Conservation (phyloP, 1,284 basidiomycete species). For the Ustilago trichophora region DNA sequence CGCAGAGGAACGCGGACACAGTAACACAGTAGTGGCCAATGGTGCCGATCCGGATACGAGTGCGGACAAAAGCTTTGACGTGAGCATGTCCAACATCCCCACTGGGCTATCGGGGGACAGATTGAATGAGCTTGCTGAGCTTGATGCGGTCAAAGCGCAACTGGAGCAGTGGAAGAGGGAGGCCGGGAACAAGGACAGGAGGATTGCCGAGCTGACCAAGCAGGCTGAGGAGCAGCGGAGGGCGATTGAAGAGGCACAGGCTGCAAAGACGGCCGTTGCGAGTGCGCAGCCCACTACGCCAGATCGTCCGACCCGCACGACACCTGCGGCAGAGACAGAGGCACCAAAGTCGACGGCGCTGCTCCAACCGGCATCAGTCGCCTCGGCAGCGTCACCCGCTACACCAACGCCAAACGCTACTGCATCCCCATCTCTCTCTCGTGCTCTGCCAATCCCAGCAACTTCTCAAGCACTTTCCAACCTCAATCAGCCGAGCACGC, state of each 20-base stretch:
- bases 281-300: not conserved
- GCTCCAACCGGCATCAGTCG: not conserved
- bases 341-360: not conserved
- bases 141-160: constrained; percentile 11
- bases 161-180: constrained; percentile 17
- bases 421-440: no score
- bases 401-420: not conserved
- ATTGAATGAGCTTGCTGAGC: constrained; percentile 8
- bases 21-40: not conserved
- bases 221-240: constrained; percentile 3
- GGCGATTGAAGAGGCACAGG: not conserved
- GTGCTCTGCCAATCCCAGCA: not conserved
- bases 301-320: no score
- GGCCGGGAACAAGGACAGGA: constrained; percentile 2
- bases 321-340: not conserved
- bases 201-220: constrained; percentile 6
- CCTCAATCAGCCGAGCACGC: no score
- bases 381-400: no score
- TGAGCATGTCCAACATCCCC: constrained; percentile 39
- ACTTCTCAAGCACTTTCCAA: not conserved
- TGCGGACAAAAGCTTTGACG: constrained; percentile 32
- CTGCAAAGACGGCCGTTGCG: not conserved
- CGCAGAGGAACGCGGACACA: not conserved
- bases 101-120: constrained; percentile 15
- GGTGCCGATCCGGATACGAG: constrained; percentile 15